Evolutionary conservation across 768 basidiomycete genomes (phyloP).

Genomic region (Asterophora parasitica): DNA sequence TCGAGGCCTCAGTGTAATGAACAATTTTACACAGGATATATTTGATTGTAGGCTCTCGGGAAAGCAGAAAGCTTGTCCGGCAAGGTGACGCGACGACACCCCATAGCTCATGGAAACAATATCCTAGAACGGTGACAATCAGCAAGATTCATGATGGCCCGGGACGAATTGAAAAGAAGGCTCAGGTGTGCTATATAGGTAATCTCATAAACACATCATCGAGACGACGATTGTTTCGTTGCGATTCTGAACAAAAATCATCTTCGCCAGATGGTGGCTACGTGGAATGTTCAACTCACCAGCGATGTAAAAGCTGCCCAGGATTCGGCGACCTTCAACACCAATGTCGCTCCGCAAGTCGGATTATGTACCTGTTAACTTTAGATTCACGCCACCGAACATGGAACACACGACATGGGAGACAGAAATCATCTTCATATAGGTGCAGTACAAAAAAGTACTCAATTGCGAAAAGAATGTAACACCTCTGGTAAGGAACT

Average conservation of each 20-base stretch:
- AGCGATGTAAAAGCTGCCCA: no score
- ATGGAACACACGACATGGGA: no score
- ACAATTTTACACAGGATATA: no score
- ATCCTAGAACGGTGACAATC: no score
- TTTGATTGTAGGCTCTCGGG: no score
- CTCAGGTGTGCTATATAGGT: constrained; percentile 8
- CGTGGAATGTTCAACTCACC: not conserved
- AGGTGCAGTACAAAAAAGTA: not conserved
- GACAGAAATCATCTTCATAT: not conserved
- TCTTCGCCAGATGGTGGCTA: not conserved
- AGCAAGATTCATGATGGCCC: not conserved
- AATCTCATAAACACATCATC: not conserved
- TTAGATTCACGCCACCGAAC: no score
- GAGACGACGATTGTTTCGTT: constrained; percentile 4
- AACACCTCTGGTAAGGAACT: constrained; percentile 34
- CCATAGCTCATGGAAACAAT: no score
- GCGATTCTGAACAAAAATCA: constrained; percentile 8
- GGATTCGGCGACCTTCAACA: no score
- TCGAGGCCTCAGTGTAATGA: constrained; percentile 11
- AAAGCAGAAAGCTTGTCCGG: no score
- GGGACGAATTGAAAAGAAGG: not conserved
- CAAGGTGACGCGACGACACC: no score
- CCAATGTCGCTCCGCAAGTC: no score
- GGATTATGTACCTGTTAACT: no score
- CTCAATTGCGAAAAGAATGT: constrained; percentile 14